phyloP scores from a whole-genome alignment of 257 asterid species.

The Gentiana macrophylla region DNA sequence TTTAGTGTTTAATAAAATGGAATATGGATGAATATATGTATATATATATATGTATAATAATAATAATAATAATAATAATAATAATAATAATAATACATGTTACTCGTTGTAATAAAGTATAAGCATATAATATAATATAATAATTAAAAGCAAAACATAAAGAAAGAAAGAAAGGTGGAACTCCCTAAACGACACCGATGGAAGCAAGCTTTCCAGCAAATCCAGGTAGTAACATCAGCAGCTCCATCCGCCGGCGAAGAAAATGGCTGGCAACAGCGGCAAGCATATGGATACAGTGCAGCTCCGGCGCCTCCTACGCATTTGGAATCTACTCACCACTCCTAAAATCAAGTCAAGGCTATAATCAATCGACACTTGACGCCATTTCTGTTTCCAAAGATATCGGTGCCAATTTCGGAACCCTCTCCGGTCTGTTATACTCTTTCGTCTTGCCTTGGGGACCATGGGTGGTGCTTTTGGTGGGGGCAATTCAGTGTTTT shows the following conservation, averaged over 20 bases:
- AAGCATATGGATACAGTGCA: constrained; percentile 88
- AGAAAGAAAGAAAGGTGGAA: too few relatives aligned
- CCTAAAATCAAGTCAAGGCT: constrained; percentile 63
- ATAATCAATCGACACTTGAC: constrained; percentile 70
- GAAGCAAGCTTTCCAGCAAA: neutral
- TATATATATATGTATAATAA: too few relatives aligned
- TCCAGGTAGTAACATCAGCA: neutral
- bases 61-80: too few relatives aligned
- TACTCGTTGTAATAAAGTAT: too few relatives aligned
- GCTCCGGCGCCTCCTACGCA: constrained; percentile 84
- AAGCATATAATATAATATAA: too few relatives aligned
- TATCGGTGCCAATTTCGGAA: constrained; percentile 79
- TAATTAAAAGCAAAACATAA: too few relatives aligned
- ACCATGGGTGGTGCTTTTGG: constrained; percentile 68
- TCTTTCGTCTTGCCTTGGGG: constrained; percentile 32
- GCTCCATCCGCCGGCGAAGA: constrained; percentile 5
- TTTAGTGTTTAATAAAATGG: too few relatives aligned
- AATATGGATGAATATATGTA: too few relatives aligned
- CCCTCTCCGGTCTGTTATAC: constrained; percentile 72
- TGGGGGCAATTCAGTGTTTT: constrained; percentile 75
- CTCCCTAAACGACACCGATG: too few relatives aligned
- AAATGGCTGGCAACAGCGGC: constrained; percentile 74
- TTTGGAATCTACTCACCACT: constrained; percentile 70
- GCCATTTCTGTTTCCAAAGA: constrained; percentile 78
- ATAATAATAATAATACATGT: too few relatives aligned